Evolutionary conservation across 1,139 yeast species (phyloP), one percentile per base, ranked within the genome.

Genomic region (Debaryomycetaceae sp.): DNA sequence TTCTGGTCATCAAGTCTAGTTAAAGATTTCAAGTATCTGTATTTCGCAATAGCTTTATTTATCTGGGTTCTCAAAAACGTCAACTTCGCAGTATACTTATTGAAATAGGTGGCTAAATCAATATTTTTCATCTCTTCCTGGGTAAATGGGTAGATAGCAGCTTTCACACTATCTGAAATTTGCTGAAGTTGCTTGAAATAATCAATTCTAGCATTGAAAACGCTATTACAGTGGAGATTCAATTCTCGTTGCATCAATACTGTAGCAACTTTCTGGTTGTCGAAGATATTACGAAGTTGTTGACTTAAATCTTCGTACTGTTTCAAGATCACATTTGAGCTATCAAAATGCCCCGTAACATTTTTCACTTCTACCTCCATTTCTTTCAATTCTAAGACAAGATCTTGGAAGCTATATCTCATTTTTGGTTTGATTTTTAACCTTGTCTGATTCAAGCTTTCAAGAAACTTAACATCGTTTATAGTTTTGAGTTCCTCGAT

Each of bases 151-250:
- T 52, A 63, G 1, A 49, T 51, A 8, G 60, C 55, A 16, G 66
- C 53, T 44, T 62, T 69, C 14, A 88, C 89, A 37, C 81, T 81
- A 59, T 92, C 98, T 0, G 96, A 88, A 28, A 91, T 75, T 40
- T 75, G 83, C 59, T 92, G 98, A 35, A 92, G 71, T 47, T 87
- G 92, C 50, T 82, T 81, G 63, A 82, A 92, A 58, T 89, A 92
- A 35, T 78, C 87, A 35, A 91, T 75, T 43, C 94, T 79, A 5
- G 83, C 69, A 59, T 92, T 92, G 61, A 83, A 91, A 1, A 86
- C 74, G 22, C 75, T 74, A 48, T 87, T 81, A 44, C 87, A 71
- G 33, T 64, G 65, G 22, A 74, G 70, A 37, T 79, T 68, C 15
- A 79, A 63, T 41, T 76, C 82, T 41, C 63, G 70, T 42, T 75